A percentile compares a stretch with the other conserved stretches of the same genome.
Conservation (phyloP, 2,329 filamentous ascomycete genomes). For the Colletotrichum lindemuthianum region DNA sequence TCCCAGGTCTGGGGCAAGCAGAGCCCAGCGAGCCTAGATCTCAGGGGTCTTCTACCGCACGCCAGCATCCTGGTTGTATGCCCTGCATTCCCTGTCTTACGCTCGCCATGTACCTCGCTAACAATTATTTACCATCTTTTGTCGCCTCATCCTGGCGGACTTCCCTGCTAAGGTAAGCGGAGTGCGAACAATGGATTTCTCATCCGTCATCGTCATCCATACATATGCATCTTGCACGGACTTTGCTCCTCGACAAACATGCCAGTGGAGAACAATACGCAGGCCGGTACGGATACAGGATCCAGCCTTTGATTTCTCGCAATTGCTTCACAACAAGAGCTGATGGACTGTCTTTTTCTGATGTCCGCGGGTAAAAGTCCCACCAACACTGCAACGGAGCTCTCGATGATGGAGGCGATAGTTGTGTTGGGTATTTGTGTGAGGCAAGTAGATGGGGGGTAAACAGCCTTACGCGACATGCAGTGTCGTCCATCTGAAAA, state of each 20-base stretch:
- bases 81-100: slow-evolving; percentile 1
- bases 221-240: neutral
- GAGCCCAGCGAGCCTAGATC: neutral
- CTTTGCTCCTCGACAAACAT: slow-evolving; percentile 5
- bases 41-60: slow-evolving; percentile 4
- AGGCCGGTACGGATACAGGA: neutral
- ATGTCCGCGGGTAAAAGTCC: too few species aligned
- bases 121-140: slow-evolving; percentile 20
- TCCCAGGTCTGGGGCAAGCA: neutral
- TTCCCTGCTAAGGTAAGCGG: slow-evolving; percentile 24
- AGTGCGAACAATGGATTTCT: slow-evolving; percentile 6
- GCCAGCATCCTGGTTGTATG: slow-evolving; percentile 10
- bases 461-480: too few species aligned
- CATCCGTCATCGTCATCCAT: slow-evolving; percentile 27
- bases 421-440: too few species aligned
- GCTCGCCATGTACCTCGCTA: slow-evolving; percentile 13
- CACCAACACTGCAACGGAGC: too few species aligned
- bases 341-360: too few species aligned
- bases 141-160: slow-evolving; percentile 5
- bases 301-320: neutral
- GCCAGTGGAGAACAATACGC: neutral
- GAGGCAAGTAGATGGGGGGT: too few species aligned
- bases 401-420: too few species aligned
- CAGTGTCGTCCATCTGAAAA: too few species aligned
- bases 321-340: neutral